Conservation (phyloP, 768 basidiomycete species). For the Boletus bicolor region DNA sequence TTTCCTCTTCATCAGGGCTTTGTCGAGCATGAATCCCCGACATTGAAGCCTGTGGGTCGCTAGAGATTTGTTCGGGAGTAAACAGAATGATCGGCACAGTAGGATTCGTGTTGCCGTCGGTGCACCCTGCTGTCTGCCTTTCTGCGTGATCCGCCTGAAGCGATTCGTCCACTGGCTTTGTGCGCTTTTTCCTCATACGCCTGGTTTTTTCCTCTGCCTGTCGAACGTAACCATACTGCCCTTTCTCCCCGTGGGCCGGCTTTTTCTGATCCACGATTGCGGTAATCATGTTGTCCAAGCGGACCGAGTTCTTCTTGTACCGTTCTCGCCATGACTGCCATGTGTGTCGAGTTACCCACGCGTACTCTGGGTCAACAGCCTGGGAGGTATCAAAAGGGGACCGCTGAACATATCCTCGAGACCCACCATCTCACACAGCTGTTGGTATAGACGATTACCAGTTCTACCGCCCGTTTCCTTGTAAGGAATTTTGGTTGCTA, state of each 20-base stretch:
- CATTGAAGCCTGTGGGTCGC: slow-evolving; percentile 29
- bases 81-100: slow-evolving; percentile 27
- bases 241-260: slow-evolving; percentile 68
- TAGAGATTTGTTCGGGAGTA: slow-evolving; percentile 19
- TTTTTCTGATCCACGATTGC: slow-evolving; percentile 68
- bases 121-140: slow-evolving; percentile 12
- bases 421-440: slow-evolving; percentile 68
- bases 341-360: slow-evolving; percentile 79
- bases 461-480: slow-evolving; percentile 80
- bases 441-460: slow-evolving; percentile 80
- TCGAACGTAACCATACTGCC: slow-evolving; percentile 80
- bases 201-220: slow-evolving; percentile 68
- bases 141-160: slow-evolving; percentile 22
- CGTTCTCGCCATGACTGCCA: slow-evolving; percentile 91
- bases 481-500: slow-evolving; percentile 79
- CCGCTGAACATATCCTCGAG: background rate
- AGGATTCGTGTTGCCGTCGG: slow-evolving; percentile 4
- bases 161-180: slow-evolving; percentile 30
- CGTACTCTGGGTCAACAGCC: slow-evolving; percentile 67
- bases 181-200: slow-evolving; percentile 48
- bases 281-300: slow-evolving; percentile 63
- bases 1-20: slow-evolving; percentile 61
- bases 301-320: slow-evolving; percentile 76
- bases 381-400: slow-evolving; percentile 26
- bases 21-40: slow-evolving; percentile 29